Conservation (phyloP, 352 stramenopile genomes). For the Globisporangium yorkense region DNA sequence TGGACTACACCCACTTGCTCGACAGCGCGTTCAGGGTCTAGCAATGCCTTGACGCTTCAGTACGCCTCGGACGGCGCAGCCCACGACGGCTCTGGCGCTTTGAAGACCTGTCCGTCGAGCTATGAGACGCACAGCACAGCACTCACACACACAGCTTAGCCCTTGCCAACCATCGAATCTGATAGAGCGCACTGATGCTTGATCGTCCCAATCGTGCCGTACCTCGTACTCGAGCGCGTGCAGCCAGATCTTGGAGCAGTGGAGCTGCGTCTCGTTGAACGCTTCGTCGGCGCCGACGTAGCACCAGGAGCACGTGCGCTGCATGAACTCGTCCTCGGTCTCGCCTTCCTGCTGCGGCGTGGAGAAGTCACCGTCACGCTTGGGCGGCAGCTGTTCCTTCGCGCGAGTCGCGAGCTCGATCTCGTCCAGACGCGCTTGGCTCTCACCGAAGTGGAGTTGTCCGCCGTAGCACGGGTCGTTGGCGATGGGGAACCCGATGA, state of each 20-base stretch:
- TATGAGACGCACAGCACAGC: conserved; percentile 12
- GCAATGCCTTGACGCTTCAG: conserved; percentile 7
- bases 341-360: conserved; percentile 49
- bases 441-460: conserved; percentile 88
- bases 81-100: conserved; percentile 55
- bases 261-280: conserved; percentile 80
- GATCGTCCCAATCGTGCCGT: conserved; percentile 1
- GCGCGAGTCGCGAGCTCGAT: conserved; percentile 38
- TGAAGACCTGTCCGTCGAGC: conserved; percentile 67
- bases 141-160: not conserved
- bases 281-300: conserved; percentile 50
- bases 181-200: no score
- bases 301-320: conserved; percentile 76
- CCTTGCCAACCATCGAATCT: not conserved
- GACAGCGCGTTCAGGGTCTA: conserved; percentile 55
- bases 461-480: conserved; percentile 98
- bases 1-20: conserved; percentile 66
- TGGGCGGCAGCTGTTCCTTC: conserved; percentile 23
- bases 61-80: conserved; percentile 35
- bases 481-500: conserved; percentile 91
- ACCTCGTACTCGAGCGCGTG: conserved; percentile 87
- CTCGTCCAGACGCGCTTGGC: conserved; percentile 26
- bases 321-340: conserved; percentile 67
- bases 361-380: conserved; percentile 49
- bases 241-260: conserved; percentile 85